phyloP scores from a whole-genome alignment of 768 basidiomycete genomes.

The Podaxis rugospora region DNA sequence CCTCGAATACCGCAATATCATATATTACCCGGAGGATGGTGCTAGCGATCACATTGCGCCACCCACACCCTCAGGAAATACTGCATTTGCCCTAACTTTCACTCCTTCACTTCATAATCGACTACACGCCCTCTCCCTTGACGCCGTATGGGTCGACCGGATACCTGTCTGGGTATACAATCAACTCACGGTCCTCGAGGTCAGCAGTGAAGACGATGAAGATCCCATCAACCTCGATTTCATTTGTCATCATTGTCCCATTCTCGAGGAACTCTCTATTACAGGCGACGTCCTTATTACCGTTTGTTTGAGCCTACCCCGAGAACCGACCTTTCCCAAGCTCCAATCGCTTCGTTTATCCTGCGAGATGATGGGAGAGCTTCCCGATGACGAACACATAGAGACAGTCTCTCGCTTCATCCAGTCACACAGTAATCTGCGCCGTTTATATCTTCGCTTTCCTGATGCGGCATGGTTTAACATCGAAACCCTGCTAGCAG shows the following conservation, averaged over 20 bases:
- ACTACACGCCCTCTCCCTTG: conserved; percentile 3
- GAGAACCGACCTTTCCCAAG: conserved; percentile 22
- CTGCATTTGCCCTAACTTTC: not conserved
- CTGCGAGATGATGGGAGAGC: conserved; percentile 19
- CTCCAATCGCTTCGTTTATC: conserved; percentile 34
- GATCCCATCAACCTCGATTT: conserved; percentile 29
- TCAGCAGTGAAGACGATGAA: conserved; percentile 4
- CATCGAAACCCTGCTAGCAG: conserved; percentile 19
- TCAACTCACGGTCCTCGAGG: conserved; percentile 2
- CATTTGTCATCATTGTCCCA: conserved; percentile 27
- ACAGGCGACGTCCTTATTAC: conserved; percentile 26
- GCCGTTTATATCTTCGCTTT: conserved; percentile 32
- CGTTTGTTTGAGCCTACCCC: conserved; percentile 26
- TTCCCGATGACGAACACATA: conserved; percentile 14
- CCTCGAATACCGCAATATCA: conserved; percentile 6
- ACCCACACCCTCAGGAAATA: not conserved
- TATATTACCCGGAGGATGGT: not conserved
- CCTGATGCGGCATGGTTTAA: conserved; percentile 20
- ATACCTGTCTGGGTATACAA: conserved; percentile 12
- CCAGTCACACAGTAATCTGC: conserved; percentile 20
- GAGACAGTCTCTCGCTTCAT: conserved; percentile 27
- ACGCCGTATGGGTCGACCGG: not conserved
- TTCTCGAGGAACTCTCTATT: conserved; percentile 32
- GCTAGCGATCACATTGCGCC: not conserved
- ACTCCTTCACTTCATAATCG: not conserved